Evolutionary conservation across 129 eudicot species (phyloP).

Genomic region (Daucus carota): DH1_v3.0 NC_030388.2:29263501-29264000

Average conservation of each 20-base stretch:
- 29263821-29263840: conserved; percentile 3
- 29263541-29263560: conserved; percentile 60
- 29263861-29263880: not conserved
- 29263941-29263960: not conserved
- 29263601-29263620: conserved; percentile 41
- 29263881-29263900: not conserved
- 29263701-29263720: conserved; percentile 47
- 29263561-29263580: conserved; percentile 91
- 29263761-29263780: not conserved
- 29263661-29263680: conserved; percentile 37
- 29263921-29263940: not conserved
- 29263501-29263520: conserved; percentile 95
- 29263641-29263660: conserved; percentile 21
- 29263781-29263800: not conserved
- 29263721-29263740: not conserved
- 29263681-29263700: conserved; percentile 31
- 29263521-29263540: conserved; percentile 60
- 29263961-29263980: not conserved
- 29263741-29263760: not conserved
- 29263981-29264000: not conserved
- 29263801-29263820: not conserved
- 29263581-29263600: conserved; percentile 60
- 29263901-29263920: not conserved
- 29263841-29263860: not conserved
- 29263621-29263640: conserved; percentile 23